Percentiles rank a stretch among this genome's conserved stretches.
These are phyloP conservation scores for Exophiala sp. DNA, from an alignment of 2,329 filamentous ascomycete species.

Conservation along the genomic window DNA sequence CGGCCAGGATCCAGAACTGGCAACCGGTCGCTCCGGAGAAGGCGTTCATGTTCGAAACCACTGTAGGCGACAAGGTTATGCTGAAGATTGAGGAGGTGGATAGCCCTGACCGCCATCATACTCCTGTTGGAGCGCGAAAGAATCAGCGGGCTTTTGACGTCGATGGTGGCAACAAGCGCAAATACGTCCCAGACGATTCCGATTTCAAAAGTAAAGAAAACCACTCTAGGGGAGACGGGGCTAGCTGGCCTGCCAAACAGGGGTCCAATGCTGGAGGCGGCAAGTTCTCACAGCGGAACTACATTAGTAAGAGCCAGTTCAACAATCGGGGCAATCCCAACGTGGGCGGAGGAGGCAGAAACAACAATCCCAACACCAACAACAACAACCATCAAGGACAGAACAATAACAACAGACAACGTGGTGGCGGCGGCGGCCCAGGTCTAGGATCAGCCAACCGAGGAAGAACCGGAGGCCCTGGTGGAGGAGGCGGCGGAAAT, in stretches of 20 bases:
- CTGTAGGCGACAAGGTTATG: slow-evolving; percentile 79
- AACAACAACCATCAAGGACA: slow-evolving; percentile 7
- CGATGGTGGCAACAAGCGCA: slow-evolving; percentile 47
- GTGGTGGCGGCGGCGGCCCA: slow-evolving; percentile 5
- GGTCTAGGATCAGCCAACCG: background rate
- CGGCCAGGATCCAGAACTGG: slow-evolving; percentile 77
- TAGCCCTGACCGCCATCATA: slow-evolving; percentile 17
- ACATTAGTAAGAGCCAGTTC: slow-evolving; percentile 25
- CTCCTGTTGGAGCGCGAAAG: slow-evolving; percentile 5
- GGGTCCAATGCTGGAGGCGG: slow-evolving; percentile 7
- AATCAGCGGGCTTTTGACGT: slow-evolving; percentile 47
- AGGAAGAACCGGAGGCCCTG: slow-evolving; percentile 1
- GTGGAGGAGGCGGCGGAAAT: slow-evolving; percentile 4
- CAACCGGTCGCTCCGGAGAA: slow-evolving; percentile 65
- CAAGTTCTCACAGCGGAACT: slow-evolving; percentile 18
- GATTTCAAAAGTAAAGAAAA: slow-evolving; percentile 39
- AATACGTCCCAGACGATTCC: slow-evolving; percentile 51
- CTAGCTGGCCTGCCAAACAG: slow-evolving; percentile 15
- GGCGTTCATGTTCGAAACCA: slow-evolving; percentile 70
- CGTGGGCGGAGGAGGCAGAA: background rate
- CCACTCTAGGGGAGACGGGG: slow-evolving; percentile 31
- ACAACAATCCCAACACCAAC: background rate
- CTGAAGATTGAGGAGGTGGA: slow-evolving; percentile 72
- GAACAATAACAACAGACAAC: slow-evolving; percentile 9
- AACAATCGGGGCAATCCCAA: slow-evolving; percentile 21